phyloP scores from a whole-genome alignment of 148 eudicot species.

The Suaeda aralocaspica region DNA sequence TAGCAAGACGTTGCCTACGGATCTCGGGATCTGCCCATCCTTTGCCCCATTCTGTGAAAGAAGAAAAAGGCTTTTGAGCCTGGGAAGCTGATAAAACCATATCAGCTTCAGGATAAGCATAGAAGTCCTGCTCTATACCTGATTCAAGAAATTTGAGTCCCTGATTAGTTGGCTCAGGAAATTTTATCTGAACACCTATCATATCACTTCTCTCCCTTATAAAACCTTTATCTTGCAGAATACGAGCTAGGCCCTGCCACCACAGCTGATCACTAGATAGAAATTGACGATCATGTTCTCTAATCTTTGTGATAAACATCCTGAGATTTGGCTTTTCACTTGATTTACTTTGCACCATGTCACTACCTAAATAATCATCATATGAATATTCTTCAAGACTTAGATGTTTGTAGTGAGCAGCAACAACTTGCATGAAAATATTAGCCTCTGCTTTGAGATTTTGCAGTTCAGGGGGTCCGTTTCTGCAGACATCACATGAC shows the following conservation, averaged over 20 bases:
- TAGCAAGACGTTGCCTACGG: conserved; percentile 55
- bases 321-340: conserved; percentile 48
- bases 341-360: conserved; percentile 20
- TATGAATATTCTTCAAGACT: conserved; percentile 32
- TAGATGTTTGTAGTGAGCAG: conserved; percentile 43
- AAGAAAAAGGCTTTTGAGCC: conserved; percentile 34
- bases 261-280: conserved; percentile 48
- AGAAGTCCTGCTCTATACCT: conserved; percentile 34
- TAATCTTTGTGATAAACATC: conserved; percentile 48
- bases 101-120: conserved; percentile 70
- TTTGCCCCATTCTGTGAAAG: conserved; percentile 70
- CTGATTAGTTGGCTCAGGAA: conserved; percentile 51
- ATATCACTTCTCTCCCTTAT: conserved; percentile 48
- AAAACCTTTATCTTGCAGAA: conserved; percentile 67
- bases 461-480: conserved; percentile 67
- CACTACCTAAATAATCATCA: conserved; percentile 30
- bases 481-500: conserved; percentile 67
- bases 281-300: conserved; percentile 52
- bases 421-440: conserved; percentile 51
- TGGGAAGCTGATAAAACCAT: conserved; percentile 45
- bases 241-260: conserved; percentile 89
- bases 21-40: conserved; percentile 97
- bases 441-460: conserved; percentile 60
- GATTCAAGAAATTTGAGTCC: conserved; percentile 51
- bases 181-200: conserved; percentile 55